Evolutionary conservation across 2,329 filamentous ascomycete genomes (phyloP).

Genomic region (Neofusicoccum sp.): DNA sequence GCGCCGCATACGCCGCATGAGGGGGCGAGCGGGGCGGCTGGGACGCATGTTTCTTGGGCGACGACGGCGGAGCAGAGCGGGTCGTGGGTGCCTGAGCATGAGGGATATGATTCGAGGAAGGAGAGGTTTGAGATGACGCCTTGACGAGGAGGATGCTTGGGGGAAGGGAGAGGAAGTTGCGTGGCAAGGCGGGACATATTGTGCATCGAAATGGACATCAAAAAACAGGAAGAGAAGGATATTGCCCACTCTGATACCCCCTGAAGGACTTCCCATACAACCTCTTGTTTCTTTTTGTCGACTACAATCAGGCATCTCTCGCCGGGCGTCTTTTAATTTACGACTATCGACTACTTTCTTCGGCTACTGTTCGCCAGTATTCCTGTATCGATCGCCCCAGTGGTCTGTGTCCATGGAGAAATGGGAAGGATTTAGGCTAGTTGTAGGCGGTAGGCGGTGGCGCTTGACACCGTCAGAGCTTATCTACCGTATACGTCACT

Average conservation of each 20-base stretch:
- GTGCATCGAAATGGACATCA: not conserved
- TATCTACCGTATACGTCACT: too few species aligned
- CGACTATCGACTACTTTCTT: too few species aligned
- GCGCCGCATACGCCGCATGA: not conserved
- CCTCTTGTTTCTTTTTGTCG: not conserved
- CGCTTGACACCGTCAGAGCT: too few species aligned
- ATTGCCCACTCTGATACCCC: not conserved
- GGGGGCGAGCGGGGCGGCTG: not conserved
- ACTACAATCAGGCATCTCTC: not conserved
- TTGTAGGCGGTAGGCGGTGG: too few species aligned
- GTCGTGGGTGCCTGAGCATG: not conserved
- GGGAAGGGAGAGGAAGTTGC: not conserved
- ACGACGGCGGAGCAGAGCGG: not conserved
- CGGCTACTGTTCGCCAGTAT: too few species aligned
- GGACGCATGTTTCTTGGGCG: not conserved
- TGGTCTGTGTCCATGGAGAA: too few species aligned
- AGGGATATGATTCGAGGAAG: not conserved
- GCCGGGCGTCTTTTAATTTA: too few species aligned
- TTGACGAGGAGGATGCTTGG: not conserved
- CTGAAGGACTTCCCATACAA: not conserved
- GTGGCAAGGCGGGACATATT: not conserved
- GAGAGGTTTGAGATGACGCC: conserved; percentile 14
- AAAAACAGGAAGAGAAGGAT: not conserved
- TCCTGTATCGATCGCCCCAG: too few species aligned
- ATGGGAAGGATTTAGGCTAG: too few species aligned